Percentiles rank a stretch among this genome's conserved stretches.
Evolutionary conservation across 768 basidiomycete genomes (phyloP).

Genomic region (Kwoniella bestiolae): DNA sequence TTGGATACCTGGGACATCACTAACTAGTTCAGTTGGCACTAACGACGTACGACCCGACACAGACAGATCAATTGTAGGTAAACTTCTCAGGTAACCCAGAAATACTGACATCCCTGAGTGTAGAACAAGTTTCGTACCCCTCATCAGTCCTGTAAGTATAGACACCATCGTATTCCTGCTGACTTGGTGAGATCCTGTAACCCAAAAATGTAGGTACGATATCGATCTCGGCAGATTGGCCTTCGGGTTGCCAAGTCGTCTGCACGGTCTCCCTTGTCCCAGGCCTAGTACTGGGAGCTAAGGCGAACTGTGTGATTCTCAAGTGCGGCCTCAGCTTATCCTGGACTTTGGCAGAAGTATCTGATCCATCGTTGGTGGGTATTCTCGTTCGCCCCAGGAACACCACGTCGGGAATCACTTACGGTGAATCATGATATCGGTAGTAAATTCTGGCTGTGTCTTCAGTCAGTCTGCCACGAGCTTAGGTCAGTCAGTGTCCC

Average conservation of each 20-base stretch:
- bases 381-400: background rate
- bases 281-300: background rate
- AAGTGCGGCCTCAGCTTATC: background rate
- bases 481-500: too few relatives aligned
- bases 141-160: background rate
- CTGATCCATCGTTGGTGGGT: background rate
- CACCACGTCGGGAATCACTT: background rate
- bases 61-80: background rate
- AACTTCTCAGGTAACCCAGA: background rate
- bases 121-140: background rate
- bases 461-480: too few relatives aligned
- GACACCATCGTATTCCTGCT: background rate
- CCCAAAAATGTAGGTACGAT: background rate
- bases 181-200: background rate
- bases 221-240: background rate
- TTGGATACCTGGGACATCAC: too few relatives aligned
- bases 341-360: background rate
- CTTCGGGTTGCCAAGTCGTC: background rate
- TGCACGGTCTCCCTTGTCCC: background rate
- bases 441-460: too few relatives aligned
- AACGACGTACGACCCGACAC: background rate
- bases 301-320: background rate
- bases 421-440: too few relatives aligned
- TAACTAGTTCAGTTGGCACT: too few relatives aligned
- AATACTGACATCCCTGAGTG: background rate